These are phyloP conservation scores for Prunus dulcis DNA, from an alignment of 306 rosid species.

Conservation along the genomic window DNA sequence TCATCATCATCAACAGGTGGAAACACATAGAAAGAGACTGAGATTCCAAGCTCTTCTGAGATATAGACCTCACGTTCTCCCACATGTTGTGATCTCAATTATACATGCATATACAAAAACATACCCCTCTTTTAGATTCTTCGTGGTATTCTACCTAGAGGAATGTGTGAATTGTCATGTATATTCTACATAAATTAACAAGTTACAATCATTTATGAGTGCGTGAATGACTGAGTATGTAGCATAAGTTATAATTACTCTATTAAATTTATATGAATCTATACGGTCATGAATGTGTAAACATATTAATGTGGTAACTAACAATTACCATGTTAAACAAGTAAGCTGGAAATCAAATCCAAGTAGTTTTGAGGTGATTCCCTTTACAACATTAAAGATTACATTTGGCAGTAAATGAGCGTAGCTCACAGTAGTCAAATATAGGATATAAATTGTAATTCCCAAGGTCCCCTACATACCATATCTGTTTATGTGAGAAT, in stretches of 20 bases:
- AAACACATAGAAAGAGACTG: not conserved
- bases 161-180: no score
- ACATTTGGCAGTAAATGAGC: not conserved
- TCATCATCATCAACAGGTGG: not conserved
- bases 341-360: no score
- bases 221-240: no score
- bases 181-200: no score
- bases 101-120: not conserved
- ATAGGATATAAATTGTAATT: not conserved
- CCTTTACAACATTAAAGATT: not conserved
- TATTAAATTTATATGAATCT: no score
- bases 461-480: not conserved
- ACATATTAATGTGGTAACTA: no score
- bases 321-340: no score
- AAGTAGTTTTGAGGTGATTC: not conserved
- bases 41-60: conserved; percentile 3
- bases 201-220: no score
- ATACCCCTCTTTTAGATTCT: not conserved
- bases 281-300: no score
- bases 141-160: no score
- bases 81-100: not conserved
- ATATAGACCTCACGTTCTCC: conserved; percentile 2
- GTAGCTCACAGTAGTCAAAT: not conserved
- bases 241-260: no score
- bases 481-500: not conserved